Evolutionary conservation across 306 rosid species (phyloP), one percentile per base, ranked within the genome.

Genomic region (Albizia julibrissin): DNA sequence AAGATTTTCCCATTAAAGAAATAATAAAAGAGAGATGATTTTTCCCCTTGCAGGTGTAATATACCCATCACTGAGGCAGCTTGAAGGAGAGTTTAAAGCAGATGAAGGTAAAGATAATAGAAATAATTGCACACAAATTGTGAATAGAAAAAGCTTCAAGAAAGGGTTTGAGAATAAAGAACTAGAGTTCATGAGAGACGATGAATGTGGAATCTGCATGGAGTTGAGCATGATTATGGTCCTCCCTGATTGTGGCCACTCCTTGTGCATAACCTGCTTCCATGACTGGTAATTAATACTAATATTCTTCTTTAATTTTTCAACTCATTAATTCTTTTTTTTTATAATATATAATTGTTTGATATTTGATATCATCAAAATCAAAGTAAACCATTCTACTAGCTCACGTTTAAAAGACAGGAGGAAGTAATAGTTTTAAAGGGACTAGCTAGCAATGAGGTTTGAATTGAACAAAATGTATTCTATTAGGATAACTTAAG

Each of bases 191-290:
- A 85, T 64, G 31, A 84, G 84, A 74, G 96, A 93, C 13, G 87
- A 90, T 33, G 97, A 91, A 78, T 93, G 96, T 82, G 94, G 92
- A 74, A 91, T 93, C 81, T 93, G 96, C 88, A 91, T 93, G 96
- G 94, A 93, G 78, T 86, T 83, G 73, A 68, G 76, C 69, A 78
- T 87, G 64, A 90, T 86, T 80, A 92, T 89, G 88, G 91, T 91
- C 2, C 83, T 93, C 77, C 96, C 97, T 9, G 68, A 80, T 82
- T 93, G 97, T 85, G 95, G 94, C 9, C 97, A 93, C 77, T 86
- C 96, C 24, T 79, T 93, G 82, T 93, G 97, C 88, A 80, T 87
- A 50, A 81, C 69, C 62, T 91, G 97, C 88, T 93, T 90, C 90
- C 89, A 89, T 70, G 91, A 93, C 52, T 93, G 96, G 96, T 91